These are phyloP conservation scores for Sinapis alba DNA, from an alignment of 441 rosid genomes.

Conservation along the genomic window DNA sequence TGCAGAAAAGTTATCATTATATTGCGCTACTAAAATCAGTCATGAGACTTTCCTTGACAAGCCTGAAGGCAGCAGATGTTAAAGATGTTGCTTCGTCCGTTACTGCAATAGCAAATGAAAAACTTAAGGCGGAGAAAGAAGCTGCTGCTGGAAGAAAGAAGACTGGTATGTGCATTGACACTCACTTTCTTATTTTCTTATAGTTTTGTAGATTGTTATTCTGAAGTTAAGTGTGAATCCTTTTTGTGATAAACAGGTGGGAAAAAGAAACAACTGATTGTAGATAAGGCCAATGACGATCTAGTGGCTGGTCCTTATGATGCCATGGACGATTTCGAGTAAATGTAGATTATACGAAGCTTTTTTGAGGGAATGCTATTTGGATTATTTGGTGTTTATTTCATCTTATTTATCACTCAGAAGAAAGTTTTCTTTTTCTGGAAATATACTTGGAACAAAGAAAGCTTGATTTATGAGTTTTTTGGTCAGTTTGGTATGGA, in stretches of 20 bases:
- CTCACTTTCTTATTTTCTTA: background rate
- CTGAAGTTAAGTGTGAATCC: background rate
- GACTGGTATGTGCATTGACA: slow-evolving; percentile 48
- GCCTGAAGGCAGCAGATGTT: slow-evolving; percentile 87
- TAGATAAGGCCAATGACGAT: slow-evolving; percentile 78
- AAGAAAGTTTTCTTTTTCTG: slow-evolving; percentile 9
- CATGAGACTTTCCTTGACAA: slow-evolving; percentile 72
- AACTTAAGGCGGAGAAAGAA: slow-evolving; percentile 91
- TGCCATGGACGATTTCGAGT: slow-evolving; percentile 73
- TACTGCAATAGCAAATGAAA: slow-evolving; percentile 88
- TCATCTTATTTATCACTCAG: slow-evolving; percentile 21
- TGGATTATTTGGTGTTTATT: slow-evolving; percentile 8
- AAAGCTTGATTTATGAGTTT: slow-evolving; percentile 1
- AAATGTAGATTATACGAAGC: slow-evolving; percentile 59
- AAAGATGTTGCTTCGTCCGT: slow-evolving; percentile 85
- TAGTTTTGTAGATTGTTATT: background rate
- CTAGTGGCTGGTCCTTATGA: slow-evolving; percentile 54
- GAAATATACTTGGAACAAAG: slow-evolving; percentile 17
- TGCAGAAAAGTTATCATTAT: slow-evolving; percentile 94
- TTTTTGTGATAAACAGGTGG: slow-evolving; percentile 48
- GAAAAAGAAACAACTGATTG: slow-evolving; percentile 80
- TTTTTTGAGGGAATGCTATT: slow-evolving; percentile 1
- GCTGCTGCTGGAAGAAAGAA: slow-evolving; percentile 71
- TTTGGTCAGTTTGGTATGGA: slow-evolving; percentile 23
- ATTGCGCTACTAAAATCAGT: slow-evolving; percentile 73